Percentiles rank a stretch among this genome's conserved stretches.
Evolutionary conservation across 805 yeast genomes (phyloP).

Genomic region (Schizosaccharomyces japonicus): DNA sequence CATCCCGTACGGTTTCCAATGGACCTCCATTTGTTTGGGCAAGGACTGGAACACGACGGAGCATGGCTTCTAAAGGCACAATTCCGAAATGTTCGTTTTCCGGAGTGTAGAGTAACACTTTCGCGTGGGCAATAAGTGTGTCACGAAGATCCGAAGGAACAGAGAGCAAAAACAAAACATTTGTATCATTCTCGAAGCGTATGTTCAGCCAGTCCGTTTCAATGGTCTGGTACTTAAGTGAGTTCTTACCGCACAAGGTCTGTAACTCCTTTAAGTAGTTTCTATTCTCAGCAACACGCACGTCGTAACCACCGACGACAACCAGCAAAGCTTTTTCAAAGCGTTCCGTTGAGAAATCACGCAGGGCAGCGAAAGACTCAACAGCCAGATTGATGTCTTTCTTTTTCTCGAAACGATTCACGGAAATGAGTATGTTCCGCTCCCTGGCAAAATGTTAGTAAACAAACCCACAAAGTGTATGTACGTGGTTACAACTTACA

Average conservation of each 20-base stretch:
- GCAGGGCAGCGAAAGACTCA: slow-evolving; percentile 31
- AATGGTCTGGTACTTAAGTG: slow-evolving; percentile 25
- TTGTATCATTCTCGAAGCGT: slow-evolving; percentile 12
- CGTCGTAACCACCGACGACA: slow-evolving; percentile 75
- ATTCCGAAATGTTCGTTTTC: slow-evolving; percentile 87
- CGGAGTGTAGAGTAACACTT: slow-evolving; percentile 65
- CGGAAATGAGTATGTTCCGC: slow-evolving; percentile 31
- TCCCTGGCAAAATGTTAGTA: not conserved
- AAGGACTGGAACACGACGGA: slow-evolving; percentile 54
- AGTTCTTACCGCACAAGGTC: slow-evolving; percentile 22
- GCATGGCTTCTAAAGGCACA: slow-evolving; percentile 91
- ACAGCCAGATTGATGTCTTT: slow-evolving; percentile 66
- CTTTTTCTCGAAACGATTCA: slow-evolving; percentile 73
- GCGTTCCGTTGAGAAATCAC: slow-evolving; percentile 12
- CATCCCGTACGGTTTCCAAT: slow-evolving; percentile 40
- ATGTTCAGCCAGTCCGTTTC: slow-evolving; percentile 9
- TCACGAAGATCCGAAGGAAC: slow-evolving; percentile 43
- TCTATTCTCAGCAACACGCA: slow-evolving; percentile 49
- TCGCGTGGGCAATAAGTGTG: slow-evolving; percentile 31
- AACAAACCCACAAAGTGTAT: slow-evolving; percentile 6
- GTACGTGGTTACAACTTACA: not conserved
- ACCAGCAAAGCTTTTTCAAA: slow-evolving; percentile 26
- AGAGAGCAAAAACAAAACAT: slow-evolving; percentile 60
- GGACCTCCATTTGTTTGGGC: slow-evolving; percentile 90
- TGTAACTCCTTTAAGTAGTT: slow-evolving; percentile 41